Evolutionary conservation across 1,284 basidiomycete species (phyloP).

Genomic region (Naganishia sp.): DNA sequence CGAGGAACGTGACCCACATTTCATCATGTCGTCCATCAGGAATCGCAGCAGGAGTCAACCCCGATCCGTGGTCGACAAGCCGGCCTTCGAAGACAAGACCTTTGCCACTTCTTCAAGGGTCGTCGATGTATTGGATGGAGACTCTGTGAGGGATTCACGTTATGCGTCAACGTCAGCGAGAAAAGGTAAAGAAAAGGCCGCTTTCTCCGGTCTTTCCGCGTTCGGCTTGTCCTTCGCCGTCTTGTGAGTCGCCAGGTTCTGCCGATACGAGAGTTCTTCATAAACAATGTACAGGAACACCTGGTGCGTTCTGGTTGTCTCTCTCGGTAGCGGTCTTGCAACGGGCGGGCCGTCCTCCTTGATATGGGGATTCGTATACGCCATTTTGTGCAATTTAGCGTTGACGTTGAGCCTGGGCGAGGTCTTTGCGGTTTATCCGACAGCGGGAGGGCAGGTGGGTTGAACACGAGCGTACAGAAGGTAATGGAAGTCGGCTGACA

Average conservation of each 20-base stretch:
- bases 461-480: background rate
- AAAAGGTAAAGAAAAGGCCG: too few relatives aligned
- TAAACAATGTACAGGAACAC: background rate
- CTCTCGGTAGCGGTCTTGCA: slow-evolving; percentile 2
- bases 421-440: slow-evolving; percentile 10
- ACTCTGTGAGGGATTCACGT: too few relatives aligned
- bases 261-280: background rate
- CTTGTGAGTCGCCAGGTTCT: background rate
- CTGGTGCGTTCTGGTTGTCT: slow-evolving; percentile 4
- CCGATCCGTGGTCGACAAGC: background rate
- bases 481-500: background rate
- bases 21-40: background rate
- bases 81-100: background rate
- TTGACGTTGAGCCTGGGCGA: slow-evolving; percentile 10
- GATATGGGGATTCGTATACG: slow-evolving; percentile 20
- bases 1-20: background rate
- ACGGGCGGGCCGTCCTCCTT: slow-evolving; percentile 5
- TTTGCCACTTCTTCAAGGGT: too few relatives aligned
- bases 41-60: slow-evolving; percentile 3
- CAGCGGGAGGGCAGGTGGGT: slow-evolving; percentile 18
- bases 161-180: too few relatives aligned
- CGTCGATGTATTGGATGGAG: too few relatives aligned
- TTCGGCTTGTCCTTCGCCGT: slow-evolving; percentile 21
- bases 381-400: slow-evolving; percentile 11
- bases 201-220: background rate